Evolutionary conservation across 1,284 basidiomycete genomes (phyloP).

Genomic region (Pseudozyma pruni): DNA sequence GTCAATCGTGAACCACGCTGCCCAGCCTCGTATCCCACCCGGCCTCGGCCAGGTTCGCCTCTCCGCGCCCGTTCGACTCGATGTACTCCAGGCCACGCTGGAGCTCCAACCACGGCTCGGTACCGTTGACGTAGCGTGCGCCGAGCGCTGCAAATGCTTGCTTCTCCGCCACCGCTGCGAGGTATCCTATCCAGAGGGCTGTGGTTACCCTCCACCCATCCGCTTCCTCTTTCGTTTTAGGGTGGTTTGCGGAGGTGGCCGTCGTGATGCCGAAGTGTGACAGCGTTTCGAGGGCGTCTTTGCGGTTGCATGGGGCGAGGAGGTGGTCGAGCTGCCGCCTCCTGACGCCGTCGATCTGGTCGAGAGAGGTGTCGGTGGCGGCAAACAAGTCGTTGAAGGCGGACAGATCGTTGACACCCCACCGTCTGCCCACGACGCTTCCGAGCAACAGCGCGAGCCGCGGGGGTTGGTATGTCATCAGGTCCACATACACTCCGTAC

Average conservation of each 20-base stretch:
- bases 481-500: conserved; percentile 72
- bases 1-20: conserved; percentile 19
- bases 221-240: conserved; percentile 56
- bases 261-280: conserved; percentile 67
- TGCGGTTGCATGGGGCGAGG: conserved; percentile 61
- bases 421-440: conserved; percentile 54
- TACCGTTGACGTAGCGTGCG: conserved; percentile 46
- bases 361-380: too few relatives aligned
- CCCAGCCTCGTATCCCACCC: conserved; percentile 29
- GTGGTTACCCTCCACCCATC: conserved; percentile 4
- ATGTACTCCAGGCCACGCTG: conserved; percentile 22
- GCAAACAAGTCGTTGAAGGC: conserved; percentile 68
- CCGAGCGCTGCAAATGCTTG: conserved; percentile 26
- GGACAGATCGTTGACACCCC: conserved; percentile 67
- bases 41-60: not conserved
- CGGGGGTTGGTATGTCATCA: conserved; percentile 71
- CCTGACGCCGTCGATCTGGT: too few relatives aligned
- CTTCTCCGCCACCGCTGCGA: conserved; percentile 32
- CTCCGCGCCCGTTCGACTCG: not conserved
- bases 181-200: conserved; percentile 12
- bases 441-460: conserved; percentile 70
- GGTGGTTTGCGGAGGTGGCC: conserved; percentile 54
- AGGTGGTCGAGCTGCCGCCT: conserved; percentile 20
- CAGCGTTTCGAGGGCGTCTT: conserved; percentile 68
- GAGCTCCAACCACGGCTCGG: conserved; percentile 50